A percentile compares a stretch with the other conserved stretches of the same genome.
Conservation (phyloP, 164 flowering plant genomes). For the Vitis rotundifolia region DNA sequence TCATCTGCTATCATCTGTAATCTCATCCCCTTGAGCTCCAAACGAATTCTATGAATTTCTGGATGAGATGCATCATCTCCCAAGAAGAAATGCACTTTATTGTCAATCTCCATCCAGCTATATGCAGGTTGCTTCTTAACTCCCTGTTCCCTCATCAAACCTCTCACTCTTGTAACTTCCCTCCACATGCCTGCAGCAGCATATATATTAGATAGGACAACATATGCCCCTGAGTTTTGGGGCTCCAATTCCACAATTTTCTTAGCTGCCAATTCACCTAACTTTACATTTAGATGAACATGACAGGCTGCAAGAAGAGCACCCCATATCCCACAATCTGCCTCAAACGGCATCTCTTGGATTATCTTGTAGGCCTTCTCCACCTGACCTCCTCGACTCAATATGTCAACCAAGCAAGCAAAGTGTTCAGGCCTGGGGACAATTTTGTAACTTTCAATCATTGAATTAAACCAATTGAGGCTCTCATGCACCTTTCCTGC, state of each 20-base stretch:
- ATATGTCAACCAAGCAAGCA: slow-evolving; percentile 46
- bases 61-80: slow-evolving; percentile 54
- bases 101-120: slow-evolving; percentile 51
- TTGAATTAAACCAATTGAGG: slow-evolving; percentile 31
- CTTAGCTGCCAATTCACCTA: slow-evolving; percentile 50
- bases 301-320: slow-evolving; percentile 43
- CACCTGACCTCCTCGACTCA: slow-evolving; percentile 49
- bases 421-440: slow-evolving; percentile 38
- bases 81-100: slow-evolving; percentile 38
- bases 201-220: slow-evolving; percentile 45
- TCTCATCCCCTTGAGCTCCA: slow-evolving; percentile 26
- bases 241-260: slow-evolving; percentile 43
- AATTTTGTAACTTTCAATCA: slow-evolving; percentile 29
- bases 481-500: slow-evolving; percentile 49
- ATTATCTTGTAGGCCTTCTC: slow-evolving; percentile 38
- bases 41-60: slow-evolving; percentile 33
- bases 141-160: slow-evolving; percentile 45
- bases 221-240: slow-evolving; percentile 37
- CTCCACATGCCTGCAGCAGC: slow-evolving; percentile 52
- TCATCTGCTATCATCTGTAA: slow-evolving; percentile 32
- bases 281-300: slow-evolving; percentile 34
- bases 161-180: slow-evolving; percentile 35
- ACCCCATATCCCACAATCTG: slow-evolving; percentile 39
- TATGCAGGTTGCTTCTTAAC: slow-evolving; percentile 48
- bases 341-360: slow-evolving; percentile 37